These are phyloP conservation scores for Zygosaccharomyces gambellarensis DNA, from an alignment of 805 yeast species.

Conservation along the genomic window DNA sequence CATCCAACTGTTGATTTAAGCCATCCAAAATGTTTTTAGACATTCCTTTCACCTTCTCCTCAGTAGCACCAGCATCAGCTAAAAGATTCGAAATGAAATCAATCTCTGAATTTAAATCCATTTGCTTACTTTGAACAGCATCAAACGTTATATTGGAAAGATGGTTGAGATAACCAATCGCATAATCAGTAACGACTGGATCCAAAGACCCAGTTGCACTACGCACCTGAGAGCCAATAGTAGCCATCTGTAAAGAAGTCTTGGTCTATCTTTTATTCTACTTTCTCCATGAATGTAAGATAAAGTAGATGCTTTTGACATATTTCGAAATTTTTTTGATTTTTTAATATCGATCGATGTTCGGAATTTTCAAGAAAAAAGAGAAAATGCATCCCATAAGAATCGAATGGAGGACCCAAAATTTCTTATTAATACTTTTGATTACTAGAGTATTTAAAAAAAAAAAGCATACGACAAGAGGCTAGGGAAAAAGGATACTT, in stretches of 20 bases:
- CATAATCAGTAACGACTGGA: slow-evolving; percentile 80
- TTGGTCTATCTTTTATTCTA: background rate
- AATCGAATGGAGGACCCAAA: background rate
- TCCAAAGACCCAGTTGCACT: slow-evolving; percentile 85
- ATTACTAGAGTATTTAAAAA: background rate
- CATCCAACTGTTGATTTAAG: slow-evolving; percentile 49
- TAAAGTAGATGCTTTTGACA: background rate
- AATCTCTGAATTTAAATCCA: slow-evolving; percentile 66
- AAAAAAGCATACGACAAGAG: slow-evolving; percentile 1
- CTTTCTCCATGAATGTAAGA: background rate
- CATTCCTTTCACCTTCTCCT: slow-evolving; percentile 49
- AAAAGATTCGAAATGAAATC: slow-evolving; percentile 60
- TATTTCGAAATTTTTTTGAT: slow-evolving; percentile 4
- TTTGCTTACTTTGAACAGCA: slow-evolving; percentile 69
- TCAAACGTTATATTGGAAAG: slow-evolving; percentile 74
- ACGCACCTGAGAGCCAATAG: slow-evolving; percentile 56
- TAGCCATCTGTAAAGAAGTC: slow-evolving; percentile 29
- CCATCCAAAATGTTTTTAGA: slow-evolving; percentile 43
- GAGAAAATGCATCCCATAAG: background rate
- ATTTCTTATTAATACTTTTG: too few species aligned
- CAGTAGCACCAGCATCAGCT: slow-evolving; percentile 77
- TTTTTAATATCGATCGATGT: background rate
- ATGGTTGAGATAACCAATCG: slow-evolving; percentile 85
- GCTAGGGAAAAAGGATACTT: too few species aligned
- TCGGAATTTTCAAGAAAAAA: background rate